A percentile compares a stretch with the other conserved stretches of the same genome.
These are phyloP conservation scores for Phytophthora pseudosyringae DNA, from an alignment of 352 stramenopile genomes.

Conservation along the genomic window DNA sequence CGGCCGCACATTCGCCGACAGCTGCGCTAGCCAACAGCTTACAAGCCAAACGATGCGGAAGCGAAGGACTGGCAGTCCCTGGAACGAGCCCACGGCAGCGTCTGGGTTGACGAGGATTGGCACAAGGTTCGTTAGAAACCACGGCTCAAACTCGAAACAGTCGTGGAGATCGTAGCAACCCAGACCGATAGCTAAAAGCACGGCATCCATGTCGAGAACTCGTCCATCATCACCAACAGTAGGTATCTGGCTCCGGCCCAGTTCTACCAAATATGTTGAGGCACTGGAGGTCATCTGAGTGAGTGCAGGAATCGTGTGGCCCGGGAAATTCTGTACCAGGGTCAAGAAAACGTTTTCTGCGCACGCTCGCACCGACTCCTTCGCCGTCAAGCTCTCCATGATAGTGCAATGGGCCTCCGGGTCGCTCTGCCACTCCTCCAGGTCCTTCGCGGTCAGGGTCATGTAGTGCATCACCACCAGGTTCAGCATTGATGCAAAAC, in stretches of 20 bases:
- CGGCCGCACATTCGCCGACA: conserved; percentile 68
- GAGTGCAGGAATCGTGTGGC: conserved; percentile 71
- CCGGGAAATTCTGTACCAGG: conserved; percentile 74
- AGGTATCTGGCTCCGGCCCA: conserved; percentile 21
- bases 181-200: conserved; percentile 82
- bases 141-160: conserved; percentile 89
- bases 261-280: conserved; percentile 56
- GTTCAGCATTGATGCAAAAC: conserved; percentile 66
- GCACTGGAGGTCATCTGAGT: conserved; percentile 69
- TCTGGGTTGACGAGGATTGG: conserved; percentile 59
- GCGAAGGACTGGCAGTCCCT: conserved; percentile 67
- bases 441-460: conserved; percentile 56
- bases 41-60: conserved; percentile 88
- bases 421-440: conserved; percentile 76
- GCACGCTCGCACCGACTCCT: conserved; percentile 80
- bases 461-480: conserved; percentile 84
- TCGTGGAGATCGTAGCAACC: conserved; percentile 90
- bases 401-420: conserved; percentile 72
- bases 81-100: conserved; percentile 41
- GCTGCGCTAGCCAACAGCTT: conserved; percentile 86
- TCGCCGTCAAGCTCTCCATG: conserved; percentile 76
- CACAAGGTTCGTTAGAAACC: conserved; percentile 79
- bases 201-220: conserved; percentile 73
- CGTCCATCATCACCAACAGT: conserved; percentile 32
- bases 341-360: conserved; percentile 88